phyloP scores from a whole-genome alignment of 257 asterid species.

The Buddleja alternifolia region DNA sequence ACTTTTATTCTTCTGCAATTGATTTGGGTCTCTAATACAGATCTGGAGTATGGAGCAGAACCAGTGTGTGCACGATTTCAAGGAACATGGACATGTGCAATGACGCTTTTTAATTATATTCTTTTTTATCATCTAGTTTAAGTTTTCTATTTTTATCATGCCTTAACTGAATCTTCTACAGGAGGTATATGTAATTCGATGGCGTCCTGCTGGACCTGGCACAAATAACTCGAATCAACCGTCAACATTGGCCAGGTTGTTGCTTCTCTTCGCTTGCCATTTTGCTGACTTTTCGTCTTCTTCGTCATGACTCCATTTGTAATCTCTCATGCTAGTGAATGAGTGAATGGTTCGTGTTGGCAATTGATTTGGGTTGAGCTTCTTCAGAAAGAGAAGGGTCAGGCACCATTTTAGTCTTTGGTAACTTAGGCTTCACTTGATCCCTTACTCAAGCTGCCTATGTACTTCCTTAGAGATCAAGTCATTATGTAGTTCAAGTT shows the following conservation, averaged over 20 bases:
- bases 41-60: slow-evolving; percentile 42
- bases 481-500: too few relatives aligned
- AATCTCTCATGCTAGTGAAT: too few relatives aligned
- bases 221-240: slow-evolving; percentile 33
- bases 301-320: too few relatives aligned
- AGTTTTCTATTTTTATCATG: not conserved
- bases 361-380: too few relatives aligned
- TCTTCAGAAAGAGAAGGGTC: too few relatives aligned
- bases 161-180: slow-evolving; percentile 2
- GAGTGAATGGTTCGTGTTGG: too few relatives aligned
- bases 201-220: slow-evolving; percentile 50
- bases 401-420: too few relatives aligned
- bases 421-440: too few relatives aligned
- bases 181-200: slow-evolving; percentile 41
- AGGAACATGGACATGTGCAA: slow-evolving; percentile 34
- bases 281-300: too few relatives aligned
- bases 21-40: slow-evolving; percentile 24
- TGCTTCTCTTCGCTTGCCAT: too few relatives aligned
- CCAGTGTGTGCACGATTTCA: slow-evolving; percentile 31
- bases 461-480: too few relatives aligned
- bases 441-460: too few relatives aligned
- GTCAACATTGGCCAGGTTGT: slow-evolving; percentile 39
- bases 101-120: not conserved
- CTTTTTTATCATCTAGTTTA: not conserved
- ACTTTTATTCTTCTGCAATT: not conserved